Base-by-base conservation (phyloP, 257 asterid species). In the Jacaranda mimosifolia region DNA sequence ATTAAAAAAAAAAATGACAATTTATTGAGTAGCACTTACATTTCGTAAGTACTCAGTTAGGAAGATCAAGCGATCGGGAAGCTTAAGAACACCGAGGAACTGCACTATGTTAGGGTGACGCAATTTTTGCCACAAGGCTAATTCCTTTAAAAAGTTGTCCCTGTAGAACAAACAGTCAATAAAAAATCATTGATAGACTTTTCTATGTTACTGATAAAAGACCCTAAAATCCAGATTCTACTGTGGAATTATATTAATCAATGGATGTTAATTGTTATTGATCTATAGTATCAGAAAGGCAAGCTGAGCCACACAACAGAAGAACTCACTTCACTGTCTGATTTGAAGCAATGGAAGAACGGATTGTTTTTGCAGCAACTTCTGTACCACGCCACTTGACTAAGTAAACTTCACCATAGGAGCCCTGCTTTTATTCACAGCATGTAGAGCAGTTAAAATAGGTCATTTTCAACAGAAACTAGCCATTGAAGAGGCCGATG, bases 101-200 rank as follows among this genome's bases (percentile, higher is more conserved):
- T 89, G 94, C 79, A 89, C 94, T 67, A 89, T 89, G 72, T 89
- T 89, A 17, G 91, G 94, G 81, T 89, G 94, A n/a, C 91, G 88
- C 77, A 89, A 59, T 79, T 77, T 89, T 53, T 83, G 83, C 94
- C 93, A 87, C 86, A 89, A 83, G 14, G 87, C 88, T 52, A 89
- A 80, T 73, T 89, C 94, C 87, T 85, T 89, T 12, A 89, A 79
- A 79, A 89, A 89, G 80, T 83, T 82, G 58, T 89, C 86, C 90
- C 94, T 89, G 85, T 66, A 64, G 63, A 58, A 72, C 32, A 59
- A 70, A 66, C 73, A 72, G 53, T 18, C 21, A 18, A 66, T 55
- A 26, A 53, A 36, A 32, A 48, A n/a, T 42, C 13, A n/a, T 63
- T 6, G 38, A 40, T 21, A 19, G 5, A 69, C 32, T 26, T 26